A percentile compares a stretch with the other conserved stretches of the same genome.
Conservation (phyloP, 2,329 filamentous ascomycete species). For the Dactylellina leptospora region DNA sequence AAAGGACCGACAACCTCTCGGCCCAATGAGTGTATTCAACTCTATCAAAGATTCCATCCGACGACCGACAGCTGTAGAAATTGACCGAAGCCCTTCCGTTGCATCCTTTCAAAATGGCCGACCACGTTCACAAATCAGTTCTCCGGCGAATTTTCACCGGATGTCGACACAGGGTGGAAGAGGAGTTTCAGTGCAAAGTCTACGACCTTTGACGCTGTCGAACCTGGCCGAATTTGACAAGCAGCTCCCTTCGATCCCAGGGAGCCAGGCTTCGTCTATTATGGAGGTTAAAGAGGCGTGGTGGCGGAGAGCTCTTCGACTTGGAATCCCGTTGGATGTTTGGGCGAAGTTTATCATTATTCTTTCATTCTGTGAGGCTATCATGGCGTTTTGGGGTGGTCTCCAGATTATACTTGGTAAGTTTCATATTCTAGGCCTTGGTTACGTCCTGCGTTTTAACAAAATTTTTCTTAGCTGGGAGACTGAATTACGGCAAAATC, state of each 20-base stretch:
- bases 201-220: conserved; percentile 37
- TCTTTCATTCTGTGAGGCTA: conserved; percentile 45
- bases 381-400: conserved; percentile 50
- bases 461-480: conserved; percentile 22
- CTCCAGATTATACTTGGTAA: conserved; percentile 49
- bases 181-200: conserved; percentile 9
- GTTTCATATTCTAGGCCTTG: background rate
- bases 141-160: conserved; percentile 26
- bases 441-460: background rate
- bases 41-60: conserved; percentile 34
- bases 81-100: conserved; percentile 33
- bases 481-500: conserved; percentile 40
- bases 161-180: conserved; percentile 14
- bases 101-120: conserved; percentile 24
- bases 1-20: background rate
- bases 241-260: conserved; percentile 34
- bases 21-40: conserved; percentile 41
- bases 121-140: conserved; percentile 17
- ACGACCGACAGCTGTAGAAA: conserved; percentile 38
- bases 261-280: conserved; percentile 27
- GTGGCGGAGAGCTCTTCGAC: conserved; percentile 33
- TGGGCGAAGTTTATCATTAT: conserved; percentile 46
- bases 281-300: conserved; percentile 20
- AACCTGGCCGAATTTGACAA: conserved; percentile 41
- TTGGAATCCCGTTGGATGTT: conserved; percentile 34